Conservation (phyloP, 495 filamentous ascomycete species). For the Penicillium alfredii region DNA sequence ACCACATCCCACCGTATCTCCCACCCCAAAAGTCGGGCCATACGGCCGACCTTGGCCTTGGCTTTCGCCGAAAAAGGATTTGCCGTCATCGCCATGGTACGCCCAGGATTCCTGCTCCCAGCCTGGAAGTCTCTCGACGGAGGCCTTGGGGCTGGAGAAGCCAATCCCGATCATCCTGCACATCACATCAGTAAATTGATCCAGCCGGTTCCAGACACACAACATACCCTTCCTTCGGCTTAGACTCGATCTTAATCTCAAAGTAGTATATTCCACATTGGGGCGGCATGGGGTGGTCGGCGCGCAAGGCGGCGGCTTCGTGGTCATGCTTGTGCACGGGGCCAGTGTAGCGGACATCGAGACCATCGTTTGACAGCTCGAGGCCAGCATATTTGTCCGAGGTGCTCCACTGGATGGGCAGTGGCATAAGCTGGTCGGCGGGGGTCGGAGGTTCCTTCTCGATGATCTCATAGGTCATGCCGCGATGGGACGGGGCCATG, state of each 20-base stretch:
- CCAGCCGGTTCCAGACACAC: background rate
- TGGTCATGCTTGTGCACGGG: slow-evolving; percentile 60
- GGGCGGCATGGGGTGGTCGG: slow-evolving; percentile 85
- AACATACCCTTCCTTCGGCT: slow-evolving; percentile 81
- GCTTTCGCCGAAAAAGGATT: slow-evolving; percentile 64
- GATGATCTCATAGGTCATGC: slow-evolving; percentile 79
- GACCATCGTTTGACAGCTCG: slow-evolving; percentile 68
- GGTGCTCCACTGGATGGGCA: slow-evolving; percentile 80
- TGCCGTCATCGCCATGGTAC: slow-evolving; percentile 95
- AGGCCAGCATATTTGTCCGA: slow-evolving; percentile 66
- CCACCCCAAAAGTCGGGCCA: slow-evolving; percentile 61
- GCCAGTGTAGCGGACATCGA: slow-evolving; percentile 71
- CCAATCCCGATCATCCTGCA: slow-evolving; percentile 80
- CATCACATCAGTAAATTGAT: background rate
- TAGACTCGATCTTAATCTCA: slow-evolving; percentile 81
- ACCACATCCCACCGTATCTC: slow-evolving; percentile 89
- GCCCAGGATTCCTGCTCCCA: slow-evolving; percentile 97
- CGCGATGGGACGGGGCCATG: slow-evolving; percentile 68
- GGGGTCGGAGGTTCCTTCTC: slow-evolving; percentile 61
- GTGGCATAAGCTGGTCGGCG: slow-evolving; percentile 53
- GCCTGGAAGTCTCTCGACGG: slow-evolving; percentile 77
- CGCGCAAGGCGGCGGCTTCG: slow-evolving; percentile 77
- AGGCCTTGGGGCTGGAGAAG: slow-evolving; percentile 69
- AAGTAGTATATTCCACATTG: slow-evolving; percentile 96
- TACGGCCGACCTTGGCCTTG: slow-evolving; percentile 70